Conservation (phyloP, 1,284 basidiomycete species). For the Rhodotorula sp. region DNA sequence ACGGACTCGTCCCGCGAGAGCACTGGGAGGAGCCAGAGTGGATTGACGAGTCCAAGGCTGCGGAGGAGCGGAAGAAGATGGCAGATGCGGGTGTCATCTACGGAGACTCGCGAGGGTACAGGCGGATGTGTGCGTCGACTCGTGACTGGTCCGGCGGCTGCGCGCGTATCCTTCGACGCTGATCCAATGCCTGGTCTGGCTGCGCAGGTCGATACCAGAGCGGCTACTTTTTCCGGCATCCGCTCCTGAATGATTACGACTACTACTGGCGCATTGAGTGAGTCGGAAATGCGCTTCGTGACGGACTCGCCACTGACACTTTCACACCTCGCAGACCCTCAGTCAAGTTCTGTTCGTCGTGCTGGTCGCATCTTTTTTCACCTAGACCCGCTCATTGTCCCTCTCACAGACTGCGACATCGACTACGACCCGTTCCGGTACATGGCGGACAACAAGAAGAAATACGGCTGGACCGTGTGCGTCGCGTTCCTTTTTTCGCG, state of each 20-base stretch:
- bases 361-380: too few species aligned
- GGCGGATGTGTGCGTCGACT: slow-evolving; percentile 70
- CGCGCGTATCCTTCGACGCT: too few species aligned
- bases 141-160: too few species aligned
- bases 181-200: too few species aligned
- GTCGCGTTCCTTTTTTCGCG: background rate
- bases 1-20: slow-evolving; percentile 77
- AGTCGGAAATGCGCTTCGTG: background rate
- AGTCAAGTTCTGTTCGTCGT: slow-evolving; percentile 42
- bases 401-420: slow-evolving; percentile 41
- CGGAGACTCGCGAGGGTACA: slow-evolving; percentile 71
- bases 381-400: too few species aligned
- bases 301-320: background rate
- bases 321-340: slow-evolving; percentile 16
- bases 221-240: slow-evolving; percentile 35
- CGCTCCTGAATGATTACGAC: slow-evolving; percentile 53
- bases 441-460: slow-evolving; percentile 30
- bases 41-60: slow-evolving; percentile 64
- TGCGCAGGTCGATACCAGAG: slow-evolving; percentile 1
- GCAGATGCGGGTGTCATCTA: slow-evolving; percentile 77
- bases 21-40: slow-evolving; percentile 84
- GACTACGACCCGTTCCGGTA: slow-evolving; percentile 46
- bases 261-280: slow-evolving; percentile 88
- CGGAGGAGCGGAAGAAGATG: slow-evolving; percentile 64
- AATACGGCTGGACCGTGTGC: slow-evolving; percentile 64